These are phyloP conservation scores for Colletotrichum endophyticum DNA, from an alignment of 2,329 filamentous ascomycete genomes.

Conservation along the genomic window DNA sequence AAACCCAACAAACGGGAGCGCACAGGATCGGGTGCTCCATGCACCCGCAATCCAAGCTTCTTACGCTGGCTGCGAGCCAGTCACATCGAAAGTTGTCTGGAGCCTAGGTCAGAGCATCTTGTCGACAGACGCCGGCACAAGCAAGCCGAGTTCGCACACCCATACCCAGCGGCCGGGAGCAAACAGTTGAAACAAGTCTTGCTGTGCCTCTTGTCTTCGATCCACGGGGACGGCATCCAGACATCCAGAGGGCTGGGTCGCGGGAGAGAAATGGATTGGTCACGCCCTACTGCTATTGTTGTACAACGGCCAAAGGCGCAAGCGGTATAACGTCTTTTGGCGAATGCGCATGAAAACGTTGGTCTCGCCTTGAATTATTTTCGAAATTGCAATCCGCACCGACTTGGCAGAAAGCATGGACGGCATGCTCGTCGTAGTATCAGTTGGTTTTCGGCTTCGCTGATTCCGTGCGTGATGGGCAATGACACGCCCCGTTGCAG, in stretches of 20 bases:
- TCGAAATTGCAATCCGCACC: not conserved
- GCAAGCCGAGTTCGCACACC: not conserved
- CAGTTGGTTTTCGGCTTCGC: not conserved
- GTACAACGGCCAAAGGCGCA: not conserved
- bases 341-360: not conserved
- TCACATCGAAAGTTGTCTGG: not conserved
- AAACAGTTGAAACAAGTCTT: constrained; percentile 4
- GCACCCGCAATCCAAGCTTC: not conserved
- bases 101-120: not conserved
- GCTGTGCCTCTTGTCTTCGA: constrained; percentile 12
- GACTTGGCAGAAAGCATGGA: not conserved
- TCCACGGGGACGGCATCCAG: not conserved
- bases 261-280: not conserved
- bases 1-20: not conserved
- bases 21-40: not conserved
- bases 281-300: not conserved
- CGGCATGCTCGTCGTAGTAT: not conserved
- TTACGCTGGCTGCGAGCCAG: not conserved
- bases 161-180: not conserved
- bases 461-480: not conserved
- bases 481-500: not conserved
- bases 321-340: constrained; percentile 12
- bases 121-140: not conserved
- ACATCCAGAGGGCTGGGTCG: constrained; percentile 6
- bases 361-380: not conserved